Percentiles rank a stretch among this genome's conserved stretches.
phyloP scores from a whole-genome alignment of 176 grass and related monocot species.

The Alopecurus myosuroides region DNA sequence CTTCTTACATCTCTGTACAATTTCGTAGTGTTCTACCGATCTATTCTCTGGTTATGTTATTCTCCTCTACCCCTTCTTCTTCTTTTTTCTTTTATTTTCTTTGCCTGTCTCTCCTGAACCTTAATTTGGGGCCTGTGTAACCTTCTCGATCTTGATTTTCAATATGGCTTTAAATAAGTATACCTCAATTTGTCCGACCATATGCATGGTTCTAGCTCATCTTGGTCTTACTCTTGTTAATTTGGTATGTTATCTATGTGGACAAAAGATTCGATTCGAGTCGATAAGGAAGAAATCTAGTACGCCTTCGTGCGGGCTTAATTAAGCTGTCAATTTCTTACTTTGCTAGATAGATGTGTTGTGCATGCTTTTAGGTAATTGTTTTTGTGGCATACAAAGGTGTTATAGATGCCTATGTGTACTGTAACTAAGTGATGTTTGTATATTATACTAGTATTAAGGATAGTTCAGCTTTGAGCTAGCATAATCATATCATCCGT shows the following conservation, averaged over 20 bases:
- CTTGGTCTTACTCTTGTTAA: constrained; percentile 24
- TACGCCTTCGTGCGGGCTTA: constrained; percentile 28
- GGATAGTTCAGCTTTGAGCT: constrained; percentile 3
- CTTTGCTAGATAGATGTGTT: constrained; percentile 38
- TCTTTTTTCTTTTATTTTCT: neutral
- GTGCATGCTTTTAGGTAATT: constrained; percentile 26
- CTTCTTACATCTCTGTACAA: constrained; percentile 53
- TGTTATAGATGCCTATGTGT: constrained; percentile 34
- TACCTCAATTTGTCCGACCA: constrained; percentile 21
- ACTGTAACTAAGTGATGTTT: constrained; percentile 23
- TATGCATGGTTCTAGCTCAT: constrained; percentile 19
- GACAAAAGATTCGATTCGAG: constrained; percentile 34
- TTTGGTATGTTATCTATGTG: neutral
- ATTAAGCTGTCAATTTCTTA: constrained; percentile 56
- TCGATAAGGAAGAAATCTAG: constrained; percentile 30
- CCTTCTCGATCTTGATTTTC: constrained; percentile 36
- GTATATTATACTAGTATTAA: constrained; percentile 35
- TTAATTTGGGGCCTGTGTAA: constrained; percentile 40
- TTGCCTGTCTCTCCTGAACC: constrained; percentile 35
- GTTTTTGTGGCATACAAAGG: constrained; percentile 46
- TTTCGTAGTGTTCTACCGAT: constrained; percentile 45
- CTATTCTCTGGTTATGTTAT: constrained; percentile 36
- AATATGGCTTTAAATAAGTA: constrained; percentile 32
- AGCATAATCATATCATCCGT: constrained; percentile 20
- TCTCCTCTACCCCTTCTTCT: constrained; percentile 15